Percentiles rank a stretch among this genome's conserved stretches.
These are phyloP conservation scores for Pleurotus salmoneostramineus DNA, from an alignment of 768 basidiomycete genomes.

Conservation along the genomic window DNA sequence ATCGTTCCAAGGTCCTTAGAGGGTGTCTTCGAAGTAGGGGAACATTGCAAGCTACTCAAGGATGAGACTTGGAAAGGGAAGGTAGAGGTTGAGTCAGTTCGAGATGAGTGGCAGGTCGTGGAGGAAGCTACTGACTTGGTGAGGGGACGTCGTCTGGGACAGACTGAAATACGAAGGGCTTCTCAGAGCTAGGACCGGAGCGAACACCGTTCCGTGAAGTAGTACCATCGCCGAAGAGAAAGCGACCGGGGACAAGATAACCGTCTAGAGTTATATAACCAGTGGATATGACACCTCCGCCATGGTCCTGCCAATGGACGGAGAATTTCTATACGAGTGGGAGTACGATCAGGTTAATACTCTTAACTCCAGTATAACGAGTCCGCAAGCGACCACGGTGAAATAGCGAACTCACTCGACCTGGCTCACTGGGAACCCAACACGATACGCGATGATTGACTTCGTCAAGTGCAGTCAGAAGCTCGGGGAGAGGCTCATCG, in stretches of 20 bases:
- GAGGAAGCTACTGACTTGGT: not conserved
- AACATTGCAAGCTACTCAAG: not conserved
- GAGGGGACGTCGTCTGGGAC: constrained; percentile 13
- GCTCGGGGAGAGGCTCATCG: constrained; percentile 46
- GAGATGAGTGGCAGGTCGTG: not conserved
- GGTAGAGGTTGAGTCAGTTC: not conserved
- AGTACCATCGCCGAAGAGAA: constrained; percentile 53
- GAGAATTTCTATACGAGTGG: not conserved
- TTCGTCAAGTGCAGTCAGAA: constrained; percentile 47
- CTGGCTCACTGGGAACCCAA: constrained; percentile 63
- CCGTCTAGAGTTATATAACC: constrained; percentile 66
- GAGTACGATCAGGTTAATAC: too few relatives aligned
- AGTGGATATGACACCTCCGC: constrained; percentile 48
- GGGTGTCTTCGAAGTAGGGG: not conserved
- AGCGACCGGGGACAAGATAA: constrained; percentile 56
- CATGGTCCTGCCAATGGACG: constrained; percentile 65
- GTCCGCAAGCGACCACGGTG: not conserved
- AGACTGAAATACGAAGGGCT: constrained; percentile 54
- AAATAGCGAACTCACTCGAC: constrained; percentile 37
- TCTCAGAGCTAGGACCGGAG: constrained; percentile 43
- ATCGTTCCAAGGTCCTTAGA: constrained; percentile 51
- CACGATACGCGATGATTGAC: constrained; percentile 48
- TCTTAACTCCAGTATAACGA: too few relatives aligned
- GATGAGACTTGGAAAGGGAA: not conserved
- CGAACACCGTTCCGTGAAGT: constrained; percentile 51